phyloP scores from a whole-genome alignment of 177 flowering plant genomes.

The Vitis hybrid region DNA sequence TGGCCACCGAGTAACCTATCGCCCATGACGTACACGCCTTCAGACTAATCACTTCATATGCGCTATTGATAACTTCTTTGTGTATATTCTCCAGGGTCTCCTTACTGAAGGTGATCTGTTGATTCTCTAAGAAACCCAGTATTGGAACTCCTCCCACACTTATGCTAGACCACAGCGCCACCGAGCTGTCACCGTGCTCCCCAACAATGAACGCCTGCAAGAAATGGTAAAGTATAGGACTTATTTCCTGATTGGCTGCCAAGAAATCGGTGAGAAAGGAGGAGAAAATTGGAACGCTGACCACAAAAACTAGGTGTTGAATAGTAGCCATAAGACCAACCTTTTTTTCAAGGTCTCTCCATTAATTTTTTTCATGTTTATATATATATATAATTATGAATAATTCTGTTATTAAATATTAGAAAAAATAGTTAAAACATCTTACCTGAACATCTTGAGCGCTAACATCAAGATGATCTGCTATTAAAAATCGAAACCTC shows the following conservation, averaged over 20 bases:
- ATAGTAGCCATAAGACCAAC: too few relatives aligned
- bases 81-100: constrained; percentile 68
- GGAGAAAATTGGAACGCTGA: too few relatives aligned
- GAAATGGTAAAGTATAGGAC: not conserved
- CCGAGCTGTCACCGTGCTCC: constrained; percentile 90
- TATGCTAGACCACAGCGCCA: constrained; percentile 91
- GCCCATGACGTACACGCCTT: constrained; percentile 95
- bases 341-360: too few relatives aligned
- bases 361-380: too few relatives aligned
- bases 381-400: too few relatives aligned
- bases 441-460: constrained; percentile 81
- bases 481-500: constrained; percentile 66
- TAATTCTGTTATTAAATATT: not conserved
- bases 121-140: constrained; percentile 64
- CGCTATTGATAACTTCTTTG: constrained; percentile 59
- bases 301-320: too few relatives aligned
- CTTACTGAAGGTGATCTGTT: constrained; percentile 60
- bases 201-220: constrained; percentile 77
- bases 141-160: constrained; percentile 86
- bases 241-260: not conserved
- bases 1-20: constrained; percentile 82
- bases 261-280: too few relatives aligned
- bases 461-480: constrained; percentile 79
- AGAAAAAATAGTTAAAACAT: not conserved
- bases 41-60: constrained; percentile 73